Conservation (phyloP, 2,329 filamentous ascomycete genomes). For the Colletotrichum nymphaeae region DNA sequence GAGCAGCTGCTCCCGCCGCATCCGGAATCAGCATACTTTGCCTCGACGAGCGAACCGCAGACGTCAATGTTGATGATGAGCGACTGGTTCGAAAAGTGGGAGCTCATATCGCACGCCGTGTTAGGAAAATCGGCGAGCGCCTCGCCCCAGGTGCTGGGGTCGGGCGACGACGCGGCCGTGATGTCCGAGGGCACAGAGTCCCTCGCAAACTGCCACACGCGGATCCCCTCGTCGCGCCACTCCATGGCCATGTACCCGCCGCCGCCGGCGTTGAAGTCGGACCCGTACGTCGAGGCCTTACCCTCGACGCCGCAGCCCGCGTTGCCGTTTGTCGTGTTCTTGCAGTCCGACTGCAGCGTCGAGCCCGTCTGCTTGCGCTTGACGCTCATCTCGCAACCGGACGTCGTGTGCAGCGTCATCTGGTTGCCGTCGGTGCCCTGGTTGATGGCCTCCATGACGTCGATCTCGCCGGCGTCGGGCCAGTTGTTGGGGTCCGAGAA, state of each 20-base stretch:
- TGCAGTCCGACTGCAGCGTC: conserved; percentile 57
- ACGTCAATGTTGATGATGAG: conserved; percentile 76
- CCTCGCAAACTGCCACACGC: conserved; percentile 70
- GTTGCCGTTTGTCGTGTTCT: conserved; percentile 62
- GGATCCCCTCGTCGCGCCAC: conserved; percentile 69
- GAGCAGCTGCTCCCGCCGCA: conserved; percentile 62
- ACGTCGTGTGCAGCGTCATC: conserved; percentile 69
- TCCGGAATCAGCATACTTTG: conserved; percentile 57
- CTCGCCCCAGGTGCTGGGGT: conserved; percentile 71
- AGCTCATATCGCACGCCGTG: conserved; percentile 69
- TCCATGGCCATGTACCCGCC: conserved; percentile 73
- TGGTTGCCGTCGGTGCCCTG: conserved; percentile 64
- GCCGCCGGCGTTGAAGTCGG: conserved; percentile 61
- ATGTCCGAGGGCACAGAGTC: conserved; percentile 64
- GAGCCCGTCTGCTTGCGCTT: conserved; percentile 65
- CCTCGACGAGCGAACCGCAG: conserved; percentile 67
- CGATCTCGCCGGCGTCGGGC: conserved; percentile 74
- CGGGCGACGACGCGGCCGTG: conserved; percentile 56
- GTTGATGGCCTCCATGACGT: conserved; percentile 71
- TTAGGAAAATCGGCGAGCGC: conserved; percentile 74
- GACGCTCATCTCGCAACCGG: conserved; percentile 63
- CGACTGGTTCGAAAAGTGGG: conserved; percentile 73
- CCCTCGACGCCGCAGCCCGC: conserved; percentile 67
- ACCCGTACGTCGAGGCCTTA: conserved; percentile 58
- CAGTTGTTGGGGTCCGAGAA: conserved; percentile 70